A percentile compares a stretch with the other conserved stretches of the same genome.
phyloP scores from a whole-genome alignment of 1,284 basidiomycete genomes.

The Trichosporon asahii region DNA sequence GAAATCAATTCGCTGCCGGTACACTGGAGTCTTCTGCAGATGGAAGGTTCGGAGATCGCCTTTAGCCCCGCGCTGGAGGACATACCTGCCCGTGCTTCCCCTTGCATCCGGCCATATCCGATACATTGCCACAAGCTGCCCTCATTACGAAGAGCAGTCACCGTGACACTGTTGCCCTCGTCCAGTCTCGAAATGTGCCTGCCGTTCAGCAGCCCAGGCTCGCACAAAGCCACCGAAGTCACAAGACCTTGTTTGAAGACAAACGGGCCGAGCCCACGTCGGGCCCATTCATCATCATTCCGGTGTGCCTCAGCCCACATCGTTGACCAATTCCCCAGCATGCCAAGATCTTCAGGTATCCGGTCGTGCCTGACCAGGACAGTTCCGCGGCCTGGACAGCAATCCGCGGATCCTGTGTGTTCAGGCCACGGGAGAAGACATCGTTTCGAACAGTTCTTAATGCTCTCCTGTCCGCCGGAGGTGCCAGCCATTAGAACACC shows the following conservation, averaged over 20 bases:
- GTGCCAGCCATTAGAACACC: too few relatives aligned
- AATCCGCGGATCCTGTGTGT: too few relatives aligned
- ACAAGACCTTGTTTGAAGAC: neutral
- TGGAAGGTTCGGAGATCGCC: neutral
- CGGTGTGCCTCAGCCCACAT: too few relatives aligned
- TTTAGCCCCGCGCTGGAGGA: neutral
- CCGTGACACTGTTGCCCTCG: too few relatives aligned
- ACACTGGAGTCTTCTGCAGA: neutral
- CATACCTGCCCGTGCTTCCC: neutral
- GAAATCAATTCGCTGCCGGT: neutral
- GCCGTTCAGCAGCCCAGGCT: neutral
- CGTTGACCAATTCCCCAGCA: neutral
- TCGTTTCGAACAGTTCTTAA: too few relatives aligned
- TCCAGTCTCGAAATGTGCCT: neutral
- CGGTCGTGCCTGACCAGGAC: too few relatives aligned
- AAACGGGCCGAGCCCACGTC: too few relatives aligned
- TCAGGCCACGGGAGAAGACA: too few relatives aligned
- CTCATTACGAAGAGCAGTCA: neutral
- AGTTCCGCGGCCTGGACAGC: too few relatives aligned
- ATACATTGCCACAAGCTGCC: neutral
- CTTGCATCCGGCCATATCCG: neutral
- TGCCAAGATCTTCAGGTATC: neutral
- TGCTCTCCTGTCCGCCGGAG: too few relatives aligned
- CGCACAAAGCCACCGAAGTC: neutral
- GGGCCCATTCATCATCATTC: too few relatives aligned